phyloP scores from a whole-genome alignment of 176 grass and related monocot species.

The Thalia dealbata region DNA sequence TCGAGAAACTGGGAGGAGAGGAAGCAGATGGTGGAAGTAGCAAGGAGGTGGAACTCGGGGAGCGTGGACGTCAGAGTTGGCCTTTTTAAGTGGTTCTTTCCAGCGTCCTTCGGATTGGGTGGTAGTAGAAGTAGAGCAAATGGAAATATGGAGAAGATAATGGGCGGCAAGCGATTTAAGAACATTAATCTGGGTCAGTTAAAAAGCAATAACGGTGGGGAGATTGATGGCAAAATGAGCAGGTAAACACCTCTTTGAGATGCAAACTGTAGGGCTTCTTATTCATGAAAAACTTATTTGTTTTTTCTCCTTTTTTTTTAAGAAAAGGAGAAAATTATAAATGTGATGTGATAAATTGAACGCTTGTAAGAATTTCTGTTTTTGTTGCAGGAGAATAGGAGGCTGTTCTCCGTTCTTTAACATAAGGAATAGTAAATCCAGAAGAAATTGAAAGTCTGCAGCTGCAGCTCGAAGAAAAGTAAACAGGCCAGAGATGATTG shows the following conservation, averaged over 20 bases:
- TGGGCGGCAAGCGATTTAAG: conserved; percentile 5
- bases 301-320: no score
- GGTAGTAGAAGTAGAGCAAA: conserved; percentile 13
- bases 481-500: no score
- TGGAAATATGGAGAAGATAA: not conserved
- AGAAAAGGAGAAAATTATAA: no score
- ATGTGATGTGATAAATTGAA: not conserved
- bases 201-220: not conserved
- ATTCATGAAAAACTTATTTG: not conserved
- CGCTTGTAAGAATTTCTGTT: not conserved
- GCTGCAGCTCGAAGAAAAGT: no score
- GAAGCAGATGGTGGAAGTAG: conserved; percentile 8
- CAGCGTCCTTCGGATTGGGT: not conserved
- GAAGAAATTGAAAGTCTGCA: not conserved
- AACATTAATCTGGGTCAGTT: not conserved
- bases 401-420: conserved; percentile 26
- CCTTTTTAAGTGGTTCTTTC: conserved; percentile 31
- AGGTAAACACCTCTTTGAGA: not conserved
- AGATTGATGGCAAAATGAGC: not conserved
- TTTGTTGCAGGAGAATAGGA: conserved; percentile 24
- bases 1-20: not conserved
- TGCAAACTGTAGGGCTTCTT: no score
- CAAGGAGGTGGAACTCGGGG: not conserved
- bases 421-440: conserved; percentile 1
- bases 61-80: conserved; percentile 15